Evolutionary conservation across 306 rosid species (phyloP).

Genomic region (Leucaena leucocephala): DNA sequence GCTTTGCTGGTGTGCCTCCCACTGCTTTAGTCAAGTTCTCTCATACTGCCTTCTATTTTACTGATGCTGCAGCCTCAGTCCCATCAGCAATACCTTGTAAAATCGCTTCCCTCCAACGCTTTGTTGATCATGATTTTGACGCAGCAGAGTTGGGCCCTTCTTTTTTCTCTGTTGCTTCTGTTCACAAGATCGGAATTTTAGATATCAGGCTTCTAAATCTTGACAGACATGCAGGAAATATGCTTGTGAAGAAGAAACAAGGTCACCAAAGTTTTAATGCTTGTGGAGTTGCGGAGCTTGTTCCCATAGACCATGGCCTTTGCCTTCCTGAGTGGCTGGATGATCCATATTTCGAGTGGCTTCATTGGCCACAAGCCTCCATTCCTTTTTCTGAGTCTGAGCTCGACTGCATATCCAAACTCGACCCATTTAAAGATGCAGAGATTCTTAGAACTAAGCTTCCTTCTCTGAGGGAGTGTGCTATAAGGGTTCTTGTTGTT

Average conservation of each 20-base stretch:
- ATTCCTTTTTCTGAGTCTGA: slow-evolving; percentile 76
- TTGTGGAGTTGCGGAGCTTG: slow-evolving; percentile 60
- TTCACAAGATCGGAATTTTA: slow-evolving; percentile 77
- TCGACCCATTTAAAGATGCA: slow-evolving; percentile 81
- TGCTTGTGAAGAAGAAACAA: slow-evolving; percentile 73
- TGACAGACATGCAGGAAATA: slow-evolving; percentile 92
- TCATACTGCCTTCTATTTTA: slow-evolving; percentile 59
- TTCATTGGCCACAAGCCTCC: slow-evolving; percentile 96
- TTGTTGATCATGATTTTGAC: slow-evolving; percentile 76
- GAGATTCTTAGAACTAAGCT: slow-evolving; percentile 63
- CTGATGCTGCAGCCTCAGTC: slow-evolving; percentile 31
- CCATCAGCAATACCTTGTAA: slow-evolving; percentile 46
- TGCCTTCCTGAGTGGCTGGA: slow-evolving; percentile 96
- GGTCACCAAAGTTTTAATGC: slow-evolving; percentile 28
- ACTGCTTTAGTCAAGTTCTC: slow-evolving; percentile 83
- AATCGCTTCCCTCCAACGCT: slow-evolving; percentile 87
- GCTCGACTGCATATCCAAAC: slow-evolving; percentile 69
- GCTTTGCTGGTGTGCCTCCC: slow-evolving; percentile 91
- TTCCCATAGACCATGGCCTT: slow-evolving; percentile 94
- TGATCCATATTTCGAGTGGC: slow-evolving; percentile 96
- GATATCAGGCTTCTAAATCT: slow-evolving; percentile 81
- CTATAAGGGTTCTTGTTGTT: slow-evolving; percentile 73
- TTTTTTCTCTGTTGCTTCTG: slow-evolving; percentile 69
- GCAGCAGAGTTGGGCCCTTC: slow-evolving; percentile 93
- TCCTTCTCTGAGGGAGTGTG: slow-evolving; percentile 67